Evolutionary conservation across 441 rosid genomes (phyloP), one percentile per base, ranked within the genome.

Genomic region (Capsella rubella): DNA sequence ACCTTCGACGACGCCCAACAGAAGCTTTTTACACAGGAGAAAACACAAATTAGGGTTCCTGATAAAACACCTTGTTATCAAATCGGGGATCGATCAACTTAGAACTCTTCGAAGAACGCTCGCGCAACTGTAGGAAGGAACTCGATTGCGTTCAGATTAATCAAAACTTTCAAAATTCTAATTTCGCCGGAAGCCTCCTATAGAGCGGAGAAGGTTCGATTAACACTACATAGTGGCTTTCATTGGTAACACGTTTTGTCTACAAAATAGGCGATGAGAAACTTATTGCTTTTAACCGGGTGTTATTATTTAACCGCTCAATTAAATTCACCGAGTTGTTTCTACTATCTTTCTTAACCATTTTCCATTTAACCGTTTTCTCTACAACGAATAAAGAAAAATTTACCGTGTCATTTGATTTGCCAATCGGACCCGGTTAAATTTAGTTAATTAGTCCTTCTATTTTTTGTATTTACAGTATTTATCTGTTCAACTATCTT

Each of bases 1-100:
- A 64, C 79, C 71, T 54, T 58, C 12, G 53, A 57, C 50, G 65
- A 57, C 29, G 66, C 46, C 9, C 50, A 54, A 40, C 11, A 56
- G 25, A 58, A 16, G 64, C 25, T 18, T 40, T 21, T 40, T 5
- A 6, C 2, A 18, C 27, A 8, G 64, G 58, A 47, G 64, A 15
- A 27, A 21, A 16, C 35, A 28, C 28, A 29, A 55, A 55, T 49
- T 64, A 63, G 71, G 75, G 53, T 40, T 56, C 53, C 42, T 65
- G 58, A 56, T 16, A 56, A 18, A 66, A n/a, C 14, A 6, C 12
- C 53, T 57, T 57, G 18, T 12, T 73, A 46, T 57, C 34, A 37
- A 65, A 65, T 73, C 12, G 10, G 15, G 14, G 13, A 74, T 56
- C 37, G 78, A 66, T 18, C 16, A 58, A 31, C 65, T 8, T 11